Evolutionary conservation across 164 flowering plant species (phyloP), one percentile per base, ranked within the genome.

Genomic region (Saururus chinensis): DNA sequence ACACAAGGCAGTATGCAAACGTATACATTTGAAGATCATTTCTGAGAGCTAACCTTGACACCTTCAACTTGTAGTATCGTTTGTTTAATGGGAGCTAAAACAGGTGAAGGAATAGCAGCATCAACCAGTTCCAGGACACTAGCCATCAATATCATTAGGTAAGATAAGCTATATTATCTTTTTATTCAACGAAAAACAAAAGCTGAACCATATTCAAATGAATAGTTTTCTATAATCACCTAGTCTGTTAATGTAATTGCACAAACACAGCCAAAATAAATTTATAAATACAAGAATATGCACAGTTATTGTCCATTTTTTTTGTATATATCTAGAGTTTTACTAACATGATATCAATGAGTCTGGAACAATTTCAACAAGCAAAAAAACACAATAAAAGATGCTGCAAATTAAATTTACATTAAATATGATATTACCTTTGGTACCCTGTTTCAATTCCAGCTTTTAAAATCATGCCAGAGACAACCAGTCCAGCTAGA

Each of bases 101-200:
- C 59, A 60, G 81, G 70, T 20, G 69, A 67, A 0, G 96, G 92
- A 20, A 93, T 69, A 53, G 89, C 97, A 73, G 99, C 93, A 83
- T 93, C 99, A 56, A 93, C 97, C 76, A 93, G 76, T 75, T 93
- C 99, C 95, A 93, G 62, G 59, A 88, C 76, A 83, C 97, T 93
- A 66, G 53, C 23, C 59, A 45, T 35, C 51, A 70, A 45, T 12
- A 45, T 12, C 11, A 45, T 17, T 17, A 45, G 17, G 17, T 17
- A 45, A 12, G 17, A 45, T 45, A 12, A 45, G 14, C 14, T 10
- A 45, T 12, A 8, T 41, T 13, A 1, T 41, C 45, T 13, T 17
- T 12, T 45, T 45, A 4, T 45, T 45, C 49, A 45, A 45, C 11
- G 11, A 45, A 12, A 45, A 9, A 45, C 7, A 45, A 45, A 30